Percentiles rank a stretch among this genome's conserved stretches.
phyloP scores from a whole-genome alignment of 176 grass and related monocot genomes.

The Typha latifolia region DNA sequence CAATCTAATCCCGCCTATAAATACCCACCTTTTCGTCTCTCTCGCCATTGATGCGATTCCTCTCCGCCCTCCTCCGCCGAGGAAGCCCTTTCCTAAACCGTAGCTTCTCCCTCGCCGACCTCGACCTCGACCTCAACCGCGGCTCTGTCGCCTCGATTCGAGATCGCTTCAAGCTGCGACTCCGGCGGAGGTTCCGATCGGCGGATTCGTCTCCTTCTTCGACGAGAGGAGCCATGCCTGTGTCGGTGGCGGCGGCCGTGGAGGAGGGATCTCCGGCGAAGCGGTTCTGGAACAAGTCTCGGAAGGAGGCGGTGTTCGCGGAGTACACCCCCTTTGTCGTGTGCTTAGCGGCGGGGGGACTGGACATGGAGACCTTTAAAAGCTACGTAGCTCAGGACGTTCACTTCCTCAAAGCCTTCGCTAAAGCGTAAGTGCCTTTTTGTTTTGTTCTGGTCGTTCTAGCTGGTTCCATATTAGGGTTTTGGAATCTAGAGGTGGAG shows the following conservation, averaged over 20 bases:
- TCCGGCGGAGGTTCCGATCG: constrained; percentile 7
- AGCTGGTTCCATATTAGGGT: not conserved
- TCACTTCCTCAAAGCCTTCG: constrained; percentile 85
- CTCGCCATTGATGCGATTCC: constrained; percentile 26
- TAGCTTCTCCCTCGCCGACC: not conserved
- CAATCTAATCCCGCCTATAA: not conserved
- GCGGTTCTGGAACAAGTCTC: constrained; percentile 67
- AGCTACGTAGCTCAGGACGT: constrained; percentile 75
- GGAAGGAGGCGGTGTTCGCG: constrained; percentile 66
- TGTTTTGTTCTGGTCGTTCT: not conserved
- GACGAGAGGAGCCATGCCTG: not conserved
- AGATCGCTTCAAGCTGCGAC: not conserved
- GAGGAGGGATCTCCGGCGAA: constrained; percentile 60
- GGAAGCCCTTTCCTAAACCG: not conserved
- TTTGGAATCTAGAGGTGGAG: not conserved
- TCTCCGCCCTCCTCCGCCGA: constrained; percentile 23
- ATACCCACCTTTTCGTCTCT: constrained; percentile 10
- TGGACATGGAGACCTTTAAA: constrained; percentile 57
- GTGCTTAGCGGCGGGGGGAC: constrained; percentile 57
- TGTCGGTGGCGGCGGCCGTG: constrained; percentile 18
- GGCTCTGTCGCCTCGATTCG: not conserved
- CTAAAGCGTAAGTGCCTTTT: constrained; percentile 47
- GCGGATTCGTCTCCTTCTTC: not conserved
- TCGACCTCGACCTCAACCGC: constrained; percentile 6
- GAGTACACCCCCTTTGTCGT: constrained; percentile 69